Conservation (phyloP, 768 basidiomycete genomes). For the Hemileccinum impolitum region DNA sequence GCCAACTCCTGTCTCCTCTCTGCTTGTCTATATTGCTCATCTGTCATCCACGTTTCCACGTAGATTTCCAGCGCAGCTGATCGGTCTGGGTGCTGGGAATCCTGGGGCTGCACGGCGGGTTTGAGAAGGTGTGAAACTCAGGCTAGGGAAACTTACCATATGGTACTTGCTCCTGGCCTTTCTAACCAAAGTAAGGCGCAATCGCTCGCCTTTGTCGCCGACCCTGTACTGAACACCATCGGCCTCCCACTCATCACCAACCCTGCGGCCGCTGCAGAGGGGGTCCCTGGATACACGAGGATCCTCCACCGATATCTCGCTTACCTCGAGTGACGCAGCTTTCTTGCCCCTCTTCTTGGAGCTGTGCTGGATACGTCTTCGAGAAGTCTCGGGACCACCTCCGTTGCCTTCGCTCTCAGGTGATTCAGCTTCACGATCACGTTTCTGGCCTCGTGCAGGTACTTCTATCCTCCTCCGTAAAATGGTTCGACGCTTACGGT, state of each 20-base stretch:
- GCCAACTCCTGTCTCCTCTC: constrained; percentile 59
- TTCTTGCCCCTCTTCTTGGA: constrained; percentile 53
- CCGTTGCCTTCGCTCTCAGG: constrained; percentile 33
- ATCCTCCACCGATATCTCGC: constrained; percentile 50
- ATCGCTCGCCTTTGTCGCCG: constrained; percentile 62
- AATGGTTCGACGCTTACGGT: constrained; percentile 57
- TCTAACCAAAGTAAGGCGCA: constrained; percentile 69
- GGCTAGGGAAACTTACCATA: constrained; percentile 54
- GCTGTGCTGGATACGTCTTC: constrained; percentile 3
- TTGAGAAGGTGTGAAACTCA: constrained; percentile 9
- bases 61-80: constrained; percentile 65
- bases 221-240: constrained; percentile 72
- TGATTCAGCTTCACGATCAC: constrained; percentile 55
- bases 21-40: constrained; percentile 65
- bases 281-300: constrained; percentile 45
- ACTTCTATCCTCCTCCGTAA: constrained; percentile 51
- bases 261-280: constrained; percentile 51
- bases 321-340: constrained; percentile 36
- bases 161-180: constrained; percentile 64
- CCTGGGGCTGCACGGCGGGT: constrained; percentile 54
- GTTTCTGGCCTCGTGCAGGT: constrained; percentile 56
- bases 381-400: constrained; percentile 10
- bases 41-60: constrained; percentile 77
- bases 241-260: constrained; percentile 76
- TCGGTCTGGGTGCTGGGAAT: constrained; percentile 76